phyloP scores from a whole-genome alignment of 495 filamentous ascomycete genomes.

The Aspergillus campestris region DNA sequence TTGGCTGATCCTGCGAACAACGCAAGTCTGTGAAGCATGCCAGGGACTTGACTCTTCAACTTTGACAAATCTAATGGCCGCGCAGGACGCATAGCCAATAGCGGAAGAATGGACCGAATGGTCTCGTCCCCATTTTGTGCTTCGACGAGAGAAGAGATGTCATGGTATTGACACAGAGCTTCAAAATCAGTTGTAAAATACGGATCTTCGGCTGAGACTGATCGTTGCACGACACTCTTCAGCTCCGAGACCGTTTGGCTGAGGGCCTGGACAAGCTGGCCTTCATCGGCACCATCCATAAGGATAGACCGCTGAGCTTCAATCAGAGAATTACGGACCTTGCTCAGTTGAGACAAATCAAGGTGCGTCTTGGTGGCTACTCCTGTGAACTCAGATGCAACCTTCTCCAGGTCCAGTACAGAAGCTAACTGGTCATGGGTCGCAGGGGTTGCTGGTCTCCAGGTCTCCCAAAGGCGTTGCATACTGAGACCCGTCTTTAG shows the following conservation, averaged over 20 bases:
- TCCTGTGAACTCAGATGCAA: slow-evolving; percentile 68
- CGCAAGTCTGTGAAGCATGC: slow-evolving; percentile 28
- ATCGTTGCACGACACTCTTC: slow-evolving; percentile 32
- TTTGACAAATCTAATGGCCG: slow-evolving; percentile 25
- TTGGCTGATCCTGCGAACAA: slow-evolving; percentile 28
- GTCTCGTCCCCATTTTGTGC: slow-evolving; percentile 7
- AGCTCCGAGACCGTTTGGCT: slow-evolving; percentile 50
- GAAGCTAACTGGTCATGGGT: slow-evolving; percentile 42
- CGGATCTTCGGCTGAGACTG: slow-evolving; percentile 28
- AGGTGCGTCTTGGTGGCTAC: slow-evolving; percentile 38
- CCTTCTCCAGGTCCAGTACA: slow-evolving; percentile 51
- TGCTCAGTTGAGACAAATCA: slow-evolving; percentile 29
- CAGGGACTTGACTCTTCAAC: slow-evolving; percentile 24
- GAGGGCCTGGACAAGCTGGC: slow-evolving; percentile 37
- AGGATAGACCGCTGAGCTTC: slow-evolving; percentile 35
- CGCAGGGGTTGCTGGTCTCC: slow-evolving; percentile 56
- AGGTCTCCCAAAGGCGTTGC: slow-evolving; percentile 70
- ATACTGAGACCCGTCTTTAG: slow-evolving; percentile 72
- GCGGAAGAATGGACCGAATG: slow-evolving; percentile 25
- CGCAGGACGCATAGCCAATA: slow-evolving; percentile 35
- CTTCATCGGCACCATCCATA: slow-evolving; percentile 29
- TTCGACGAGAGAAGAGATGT: slow-evolving; percentile 22
- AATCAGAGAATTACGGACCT: slow-evolving; percentile 35
- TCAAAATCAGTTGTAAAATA: slow-evolving; percentile 59
- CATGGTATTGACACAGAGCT: slow-evolving; percentile 54